Base-by-base conservation (phyloP, 305 asterid genomes). In the Solanum aculeatissimum region DNA sequence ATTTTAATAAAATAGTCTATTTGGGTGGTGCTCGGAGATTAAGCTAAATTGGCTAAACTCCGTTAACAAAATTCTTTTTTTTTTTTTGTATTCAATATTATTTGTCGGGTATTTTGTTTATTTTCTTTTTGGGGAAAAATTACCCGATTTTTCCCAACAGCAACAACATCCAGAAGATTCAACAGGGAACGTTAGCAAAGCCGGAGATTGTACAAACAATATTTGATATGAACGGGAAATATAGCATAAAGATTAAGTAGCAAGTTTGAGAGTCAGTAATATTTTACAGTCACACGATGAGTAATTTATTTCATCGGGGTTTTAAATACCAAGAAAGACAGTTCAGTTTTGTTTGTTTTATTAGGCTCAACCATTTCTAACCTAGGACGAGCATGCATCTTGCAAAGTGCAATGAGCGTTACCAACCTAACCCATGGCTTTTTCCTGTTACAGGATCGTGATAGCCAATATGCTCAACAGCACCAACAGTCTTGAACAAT, bases 401-500 rank as follows among this genome's bases (percentile, higher is more conserved):
- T 42, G 32, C 43, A 71, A 70, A 70, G 54, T 71, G 32, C 78
- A 19, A 70, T 71, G 57, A 21, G 12, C 3, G 9, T 74, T 27
- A 74, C 81, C 81, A 74, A 74, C 81, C 42, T 47, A 74, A 74
- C 25, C 10, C 42, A 47, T 75, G 60, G 9, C 62, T 21, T 47
- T 47, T 25, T 2, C 35, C 8, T 1, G 49, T 47, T 14, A 9
- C 81, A 1, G 92, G 94, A 19, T 91, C 87, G 1, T 58, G 90
- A 81, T 85, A 93, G 8, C 97, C 97, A 15, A 95, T 90, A 54
- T 93, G 83, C 86, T 95, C 97, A 5, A 95, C 89, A 1, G 97
- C 94, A 2, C 97, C 98, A 43, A 94, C 93, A 1, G 97, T 95
- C 54, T 91, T 93, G 92, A 91, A 95, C 66, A 89, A 42, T 18